Evolutionary conservation across 495 filamentous ascomycete species (phyloP).

Genomic region (Penicillium simplicissimum): DNA sequence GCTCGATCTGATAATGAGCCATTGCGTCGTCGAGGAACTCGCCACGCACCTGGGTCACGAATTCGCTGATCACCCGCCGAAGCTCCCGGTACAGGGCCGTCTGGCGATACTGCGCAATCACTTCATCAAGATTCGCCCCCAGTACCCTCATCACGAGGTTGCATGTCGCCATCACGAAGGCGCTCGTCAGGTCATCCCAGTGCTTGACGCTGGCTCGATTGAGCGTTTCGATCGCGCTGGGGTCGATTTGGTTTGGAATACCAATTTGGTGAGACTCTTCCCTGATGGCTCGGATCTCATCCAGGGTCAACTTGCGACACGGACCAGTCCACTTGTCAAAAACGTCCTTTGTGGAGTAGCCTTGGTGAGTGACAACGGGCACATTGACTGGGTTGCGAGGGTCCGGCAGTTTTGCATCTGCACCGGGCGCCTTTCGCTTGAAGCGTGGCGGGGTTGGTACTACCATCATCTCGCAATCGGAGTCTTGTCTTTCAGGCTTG

Average conservation of each 20-base stretch:
- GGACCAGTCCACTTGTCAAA: conserved; percentile 22
- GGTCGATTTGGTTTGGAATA: conserved; percentile 42
- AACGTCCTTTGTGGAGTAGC: conserved; percentile 13
- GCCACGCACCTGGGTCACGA: conserved; percentile 24
- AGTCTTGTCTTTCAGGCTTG: conserved; percentile 17
- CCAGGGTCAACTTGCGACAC: conserved; percentile 30
- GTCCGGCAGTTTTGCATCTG: neutral
- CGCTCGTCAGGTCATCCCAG: conserved; percentile 36
- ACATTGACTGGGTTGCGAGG: neutral
- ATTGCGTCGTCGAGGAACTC: conserved; percentile 26
- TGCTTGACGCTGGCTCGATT: conserved; percentile 40
- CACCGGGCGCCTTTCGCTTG: conserved; percentile 25
- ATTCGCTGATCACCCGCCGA: conserved; percentile 27
- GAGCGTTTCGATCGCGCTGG: conserved; percentile 43
- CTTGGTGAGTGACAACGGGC: neutral
- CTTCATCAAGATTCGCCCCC: conserved; percentile 29
- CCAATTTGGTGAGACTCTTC: conserved; percentile 41
- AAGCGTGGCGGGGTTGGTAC: neutral
- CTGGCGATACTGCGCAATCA: conserved; percentile 38
- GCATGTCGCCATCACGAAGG: conserved; percentile 34
- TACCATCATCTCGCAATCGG: conserved; percentile 31
- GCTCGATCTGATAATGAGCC: conserved; percentile 33
- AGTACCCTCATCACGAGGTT: conserved; percentile 34
- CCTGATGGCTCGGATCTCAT: conserved; percentile 36
- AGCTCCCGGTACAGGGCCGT: conserved; percentile 40